These are phyloP conservation scores for Cladosporium phlei DNA, from an alignment of 2,329 filamentous ascomycete genomes.

Conservation along the genomic window DNA sequence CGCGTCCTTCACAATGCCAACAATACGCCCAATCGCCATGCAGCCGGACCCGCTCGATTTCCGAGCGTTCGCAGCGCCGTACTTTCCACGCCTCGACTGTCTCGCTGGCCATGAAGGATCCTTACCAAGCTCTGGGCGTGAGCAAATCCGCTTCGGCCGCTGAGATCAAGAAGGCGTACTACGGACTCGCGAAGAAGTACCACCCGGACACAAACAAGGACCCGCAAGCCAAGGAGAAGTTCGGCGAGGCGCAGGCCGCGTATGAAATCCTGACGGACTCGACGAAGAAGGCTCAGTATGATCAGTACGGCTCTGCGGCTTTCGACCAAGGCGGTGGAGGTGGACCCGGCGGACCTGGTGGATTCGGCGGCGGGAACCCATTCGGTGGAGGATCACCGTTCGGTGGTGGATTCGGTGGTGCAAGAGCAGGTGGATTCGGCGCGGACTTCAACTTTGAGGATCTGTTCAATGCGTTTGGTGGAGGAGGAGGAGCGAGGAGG, in stretches of 20 bases:
- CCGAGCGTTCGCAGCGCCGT: conserved; percentile 25
- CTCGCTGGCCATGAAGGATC: conserved; percentile 60
- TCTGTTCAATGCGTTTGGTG: conserved; percentile 81
- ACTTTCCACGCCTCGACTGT: conserved; percentile 58
- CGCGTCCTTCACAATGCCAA: conserved; percentile 15
- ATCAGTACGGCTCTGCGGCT: conserved; percentile 81
- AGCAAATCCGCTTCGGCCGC: conserved; percentile 70
- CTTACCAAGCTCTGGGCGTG: conserved; percentile 83
- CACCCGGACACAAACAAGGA: conserved; percentile 99
- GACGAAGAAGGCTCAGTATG: conserved; percentile 87
- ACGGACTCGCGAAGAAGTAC: conserved; percentile 93
- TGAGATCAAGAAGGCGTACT: conserved; percentile 98
- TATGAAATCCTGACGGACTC: conserved; percentile 92
- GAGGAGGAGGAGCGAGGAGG: conserved; percentile 47
- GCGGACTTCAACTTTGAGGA: conserved; percentile 94
- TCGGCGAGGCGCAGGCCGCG: conserved; percentile 84
- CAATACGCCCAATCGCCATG: conserved; percentile 9
- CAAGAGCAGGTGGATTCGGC: conserved; percentile 57
- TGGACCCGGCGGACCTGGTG: conserved; percentile 52
- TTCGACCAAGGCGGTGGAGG: conserved; percentile 60
- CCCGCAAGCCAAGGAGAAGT: conserved; percentile 85
- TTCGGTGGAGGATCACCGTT: conserved; percentile 58
- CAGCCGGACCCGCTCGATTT: conserved; percentile 20
- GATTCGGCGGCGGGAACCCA: conserved; percentile 59
- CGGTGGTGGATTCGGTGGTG: conserved; percentile 40